Conservation (phyloP, 805 yeast species). For the Babjeviella inositovora region DNA sequence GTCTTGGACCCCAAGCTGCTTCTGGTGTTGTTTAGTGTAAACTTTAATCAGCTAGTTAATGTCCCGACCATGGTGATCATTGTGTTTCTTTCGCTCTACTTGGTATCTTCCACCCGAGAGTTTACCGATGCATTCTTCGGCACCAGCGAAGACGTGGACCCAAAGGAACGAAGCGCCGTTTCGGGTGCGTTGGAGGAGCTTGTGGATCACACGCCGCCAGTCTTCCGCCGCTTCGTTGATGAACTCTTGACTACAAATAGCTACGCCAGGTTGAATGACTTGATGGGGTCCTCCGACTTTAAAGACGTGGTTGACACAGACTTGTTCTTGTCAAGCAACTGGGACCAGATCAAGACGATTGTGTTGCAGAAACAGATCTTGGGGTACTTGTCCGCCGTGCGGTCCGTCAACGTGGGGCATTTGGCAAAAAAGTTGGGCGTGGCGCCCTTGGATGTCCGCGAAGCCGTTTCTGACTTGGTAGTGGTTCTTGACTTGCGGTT, state of each 20-base stretch:
- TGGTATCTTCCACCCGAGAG: slow-evolving; percentile 1
- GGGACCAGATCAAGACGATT: slow-evolving; percentile 7
- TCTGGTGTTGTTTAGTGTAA: not conserved
- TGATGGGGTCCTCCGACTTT: slow-evolving; percentile 6
- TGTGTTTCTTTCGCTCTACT: slow-evolving; percentile 1
- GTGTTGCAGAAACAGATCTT: slow-evolving; percentile 12
- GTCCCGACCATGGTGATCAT: slow-evolving; percentile 2
- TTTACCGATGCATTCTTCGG: slow-evolving; percentile 1
- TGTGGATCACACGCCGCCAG: slow-evolving; percentile 5
- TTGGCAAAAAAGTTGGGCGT: slow-evolving; percentile 7
- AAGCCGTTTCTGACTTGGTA: slow-evolving; percentile 7
- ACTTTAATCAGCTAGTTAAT: too few species aligned
- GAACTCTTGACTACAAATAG: slow-evolving; percentile 6
- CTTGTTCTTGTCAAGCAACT: slow-evolving; percentile 7
- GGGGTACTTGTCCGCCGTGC: slow-evolving; percentile 13
- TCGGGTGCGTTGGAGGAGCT: slow-evolving; percentile 4
- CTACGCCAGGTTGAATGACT: slow-evolving; percentile 6
- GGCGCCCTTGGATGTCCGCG: slow-evolving; percentile 3
- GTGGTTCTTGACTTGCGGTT: slow-evolving; percentile 9
- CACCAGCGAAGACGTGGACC: slow-evolving; percentile 1
- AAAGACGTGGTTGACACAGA: slow-evolving; percentile 5
- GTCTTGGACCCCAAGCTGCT: slow-evolving; percentile 1
- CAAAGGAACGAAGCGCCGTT: not conserved
- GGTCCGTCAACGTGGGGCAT: slow-evolving; percentile 6
- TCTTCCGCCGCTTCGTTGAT: too few species aligned